A percentile compares a stretch with the other conserved stretches of the same genome.
phyloP scores from a whole-genome alignment of 2,329 filamentous ascomycete genomes.

The Pyrenophora graminea region DNA sequence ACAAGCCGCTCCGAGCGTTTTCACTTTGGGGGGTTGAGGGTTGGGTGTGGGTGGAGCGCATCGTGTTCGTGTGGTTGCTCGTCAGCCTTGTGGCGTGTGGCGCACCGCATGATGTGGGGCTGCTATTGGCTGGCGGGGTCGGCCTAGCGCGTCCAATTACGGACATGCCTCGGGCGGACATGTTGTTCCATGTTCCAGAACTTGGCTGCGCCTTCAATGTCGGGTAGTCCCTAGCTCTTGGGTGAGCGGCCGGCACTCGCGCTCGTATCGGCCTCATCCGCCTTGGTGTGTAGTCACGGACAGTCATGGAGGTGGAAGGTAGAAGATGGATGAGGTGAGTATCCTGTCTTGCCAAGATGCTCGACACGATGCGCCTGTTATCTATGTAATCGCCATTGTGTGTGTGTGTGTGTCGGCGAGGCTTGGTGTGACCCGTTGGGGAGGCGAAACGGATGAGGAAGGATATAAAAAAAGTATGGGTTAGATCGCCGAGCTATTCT shows the following conservation, averaged over 20 bases:
- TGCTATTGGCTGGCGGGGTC: neutral
- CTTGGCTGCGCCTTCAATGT: slow-evolving; percentile 16
- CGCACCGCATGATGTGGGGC: neutral
- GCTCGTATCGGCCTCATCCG: neutral
- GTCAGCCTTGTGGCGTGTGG: slow-evolving; percentile 7
- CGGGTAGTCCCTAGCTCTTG: slow-evolving; percentile 16
- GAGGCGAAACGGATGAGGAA: slow-evolving; percentile 6
- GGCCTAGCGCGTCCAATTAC: slow-evolving; percentile 10
- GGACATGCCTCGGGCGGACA: slow-evolving; percentile 12
- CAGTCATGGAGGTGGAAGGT: neutral
- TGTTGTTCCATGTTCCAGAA: slow-evolving; percentile 8
- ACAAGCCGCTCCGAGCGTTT: no score
- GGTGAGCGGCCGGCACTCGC: neutral
- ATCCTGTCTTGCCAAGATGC: no score
- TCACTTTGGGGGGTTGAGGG: no score
- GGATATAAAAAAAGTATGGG: slow-evolving; percentile 12
- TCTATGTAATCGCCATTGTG: no score
- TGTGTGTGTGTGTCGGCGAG: neutral
- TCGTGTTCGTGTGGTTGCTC: no score
- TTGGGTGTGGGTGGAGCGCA: no score
- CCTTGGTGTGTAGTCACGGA: neutral
- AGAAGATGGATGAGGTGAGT: neutral
- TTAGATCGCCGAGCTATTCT: slow-evolving; percentile 19
- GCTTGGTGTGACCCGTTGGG: slow-evolving; percentile 3
- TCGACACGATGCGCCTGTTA: no score